Evolutionary conservation across 1,139 yeast genomes (phyloP).

Genomic region (Suhomyces ambrosiae): DNA sequence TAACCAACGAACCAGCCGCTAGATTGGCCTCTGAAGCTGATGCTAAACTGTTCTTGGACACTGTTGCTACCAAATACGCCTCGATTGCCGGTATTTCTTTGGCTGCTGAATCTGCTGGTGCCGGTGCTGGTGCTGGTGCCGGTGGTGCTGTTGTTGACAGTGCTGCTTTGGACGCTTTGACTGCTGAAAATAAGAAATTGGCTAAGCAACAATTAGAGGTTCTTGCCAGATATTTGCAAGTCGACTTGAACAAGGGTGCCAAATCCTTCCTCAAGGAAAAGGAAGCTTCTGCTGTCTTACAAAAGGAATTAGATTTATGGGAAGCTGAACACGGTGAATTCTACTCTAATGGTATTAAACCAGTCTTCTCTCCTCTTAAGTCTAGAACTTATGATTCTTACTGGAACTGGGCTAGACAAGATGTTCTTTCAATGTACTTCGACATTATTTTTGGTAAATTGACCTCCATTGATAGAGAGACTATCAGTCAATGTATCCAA

Average conservation of each 20-base stretch:
- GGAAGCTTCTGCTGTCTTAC: constrained; percentile 81
- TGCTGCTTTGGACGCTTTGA: constrained; percentile 93
- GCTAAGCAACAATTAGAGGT: constrained; percentile 96
- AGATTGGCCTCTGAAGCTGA: constrained; percentile 87
- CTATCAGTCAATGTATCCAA: constrained; percentile 93
- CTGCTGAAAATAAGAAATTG: constrained; percentile 83
- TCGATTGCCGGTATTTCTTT: constrained; percentile 76
- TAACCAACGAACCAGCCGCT: constrained; percentile 86
- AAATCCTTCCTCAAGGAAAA: constrained; percentile 84
- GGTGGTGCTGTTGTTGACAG: constrained; percentile 93
- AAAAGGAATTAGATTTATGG: constrained; percentile 90
- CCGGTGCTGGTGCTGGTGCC: constrained; percentile 56
- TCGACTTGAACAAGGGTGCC: constrained; percentile 89
- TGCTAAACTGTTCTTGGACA: constrained; percentile 86
- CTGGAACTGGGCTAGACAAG: constrained; percentile 99
- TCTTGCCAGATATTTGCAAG: constrained; percentile 89
- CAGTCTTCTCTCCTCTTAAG: constrained; percentile 87
- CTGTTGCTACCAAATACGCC: constrained; percentile 83
- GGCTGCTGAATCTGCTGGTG: constrained; percentile 59
- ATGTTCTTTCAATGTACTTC: constrained; percentile 88
- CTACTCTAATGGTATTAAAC: constrained; percentile 88
- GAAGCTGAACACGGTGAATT: constrained; percentile 93
- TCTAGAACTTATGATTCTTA: constrained; percentile 96
- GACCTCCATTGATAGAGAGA: constrained; percentile 89
- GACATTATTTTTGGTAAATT: constrained; percentile 95